Evolutionary conservation across 306 rosid genomes (phyloP).

Genomic region (Cyamopsis tetragonoloba): DNA sequence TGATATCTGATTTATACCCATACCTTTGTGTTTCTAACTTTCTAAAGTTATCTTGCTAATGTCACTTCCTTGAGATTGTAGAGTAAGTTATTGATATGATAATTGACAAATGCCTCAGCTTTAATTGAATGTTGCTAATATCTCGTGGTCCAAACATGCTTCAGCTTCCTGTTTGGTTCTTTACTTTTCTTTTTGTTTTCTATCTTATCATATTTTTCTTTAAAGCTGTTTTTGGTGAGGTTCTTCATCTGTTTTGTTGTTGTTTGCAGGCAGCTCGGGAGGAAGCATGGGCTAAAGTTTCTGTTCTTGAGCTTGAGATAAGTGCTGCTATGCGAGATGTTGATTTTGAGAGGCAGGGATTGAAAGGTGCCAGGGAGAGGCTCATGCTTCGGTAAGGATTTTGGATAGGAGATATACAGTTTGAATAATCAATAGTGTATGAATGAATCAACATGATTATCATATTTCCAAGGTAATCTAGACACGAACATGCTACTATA

Average conservation of each 20-base stretch:
- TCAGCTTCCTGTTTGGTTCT: neutral
- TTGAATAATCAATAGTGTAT: neutral
- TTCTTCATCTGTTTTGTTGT: constrained; percentile 37
- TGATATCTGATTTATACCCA: neutral
- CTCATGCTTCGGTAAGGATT: constrained; percentile 62
- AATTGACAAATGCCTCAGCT: neutral
- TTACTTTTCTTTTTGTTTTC: neutral
- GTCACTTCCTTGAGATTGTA: no score
- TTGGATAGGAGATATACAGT: neutral
- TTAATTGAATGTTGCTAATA: neutral
- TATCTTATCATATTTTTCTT: neutral
- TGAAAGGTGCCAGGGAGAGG: constrained; percentile 71
- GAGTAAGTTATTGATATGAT: no score
- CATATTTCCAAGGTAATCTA: neutral
- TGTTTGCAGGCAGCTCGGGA: constrained; percentile 86
- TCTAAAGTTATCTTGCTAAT: no score
- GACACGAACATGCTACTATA: neutral
- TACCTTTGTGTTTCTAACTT: no score
- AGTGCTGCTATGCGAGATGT: constrained; percentile 67
- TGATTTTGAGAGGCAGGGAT: constrained; percentile 59
- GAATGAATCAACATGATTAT: neutral
- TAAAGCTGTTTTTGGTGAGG: neutral
- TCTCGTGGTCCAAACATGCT: constrained; percentile 15
- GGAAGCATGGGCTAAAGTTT: constrained; percentile 88
- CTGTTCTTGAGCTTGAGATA: constrained; percentile 73